These are phyloP conservation scores for Panellus pusillus DNA, from an alignment of 768 basidiomycete species.

Conservation along the genomic window DNA sequence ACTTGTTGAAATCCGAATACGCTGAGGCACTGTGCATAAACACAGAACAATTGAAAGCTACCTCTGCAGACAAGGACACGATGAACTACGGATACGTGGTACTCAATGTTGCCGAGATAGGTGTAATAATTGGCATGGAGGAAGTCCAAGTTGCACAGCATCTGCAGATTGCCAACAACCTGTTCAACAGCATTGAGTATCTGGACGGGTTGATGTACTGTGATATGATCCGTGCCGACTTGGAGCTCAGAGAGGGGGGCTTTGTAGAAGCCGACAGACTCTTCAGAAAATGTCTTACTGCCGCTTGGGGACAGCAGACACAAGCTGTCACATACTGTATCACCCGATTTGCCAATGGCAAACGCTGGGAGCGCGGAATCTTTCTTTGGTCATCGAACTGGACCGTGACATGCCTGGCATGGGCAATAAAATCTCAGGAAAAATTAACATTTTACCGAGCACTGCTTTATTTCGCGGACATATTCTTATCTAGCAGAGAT, in stretches of 20 bases:
- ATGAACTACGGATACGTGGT: not conserved
- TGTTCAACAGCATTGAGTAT: no score
- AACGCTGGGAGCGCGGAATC: not conserved
- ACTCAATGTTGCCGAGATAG: not conserved
- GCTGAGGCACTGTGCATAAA: not conserved
- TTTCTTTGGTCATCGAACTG: not conserved
- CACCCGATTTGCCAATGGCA: not conserved
- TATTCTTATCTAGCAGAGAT: not conserved
- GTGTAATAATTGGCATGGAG: not conserved
- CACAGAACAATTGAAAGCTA: not conserved
- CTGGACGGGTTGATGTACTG: no score
- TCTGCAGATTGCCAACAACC: no score
- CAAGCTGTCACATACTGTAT: no score
- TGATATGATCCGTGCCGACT: no score
- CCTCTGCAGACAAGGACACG: not conserved
- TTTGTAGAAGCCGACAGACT: no score
- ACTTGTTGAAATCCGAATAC: conserved; percentile 5
- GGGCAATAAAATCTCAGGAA: not conserved
- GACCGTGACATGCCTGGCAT: not conserved
- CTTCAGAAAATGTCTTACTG: no score
- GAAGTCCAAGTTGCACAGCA: not conserved
- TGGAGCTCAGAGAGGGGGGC: no score
- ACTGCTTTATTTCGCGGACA: not conserved
- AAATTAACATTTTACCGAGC: not conserved
- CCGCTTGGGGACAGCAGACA: no score